Evolutionary conservation across 192 early-diverging fungal genomes (phyloP), one percentile per base, ranked within the genome.

Genomic region (Coemansia furcata): DNA sequence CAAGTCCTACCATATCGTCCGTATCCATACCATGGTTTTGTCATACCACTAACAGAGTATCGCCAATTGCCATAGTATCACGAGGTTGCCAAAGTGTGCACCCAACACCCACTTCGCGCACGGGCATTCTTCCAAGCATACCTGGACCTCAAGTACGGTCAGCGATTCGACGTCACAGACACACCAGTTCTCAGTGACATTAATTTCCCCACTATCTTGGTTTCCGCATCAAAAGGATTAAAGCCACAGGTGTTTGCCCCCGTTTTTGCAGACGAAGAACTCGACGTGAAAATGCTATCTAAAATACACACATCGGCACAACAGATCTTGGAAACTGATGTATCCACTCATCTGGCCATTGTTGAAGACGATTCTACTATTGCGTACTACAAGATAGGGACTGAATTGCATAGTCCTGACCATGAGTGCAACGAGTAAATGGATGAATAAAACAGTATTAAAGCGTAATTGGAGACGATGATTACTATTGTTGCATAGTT

Each of bases 121-220:
- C 68, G 78, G 29, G 69, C 67, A 1, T 19, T 80, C 21, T 80
- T 80, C 33, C 78, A 80, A 23, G 46, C 66, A 19, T 72, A 69
- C 19, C 30, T 80, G 6, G 69, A 80, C 59, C 14, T 80, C 10
- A 76, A 75, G 65, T 80, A 80, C 43, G 67, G 76, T 63, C 69
- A 66, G 55, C 43, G 44, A 44, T 54, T 63, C 6, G 29, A 52
- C 3, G 42, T 39, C 0, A 46, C 44, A 9, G 47, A 47, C 6
- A 55, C 54, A 5, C 12, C 10, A 14, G 49, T 72, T 3, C 57
- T 65, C 32, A n/a, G 17, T 1, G 14, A 14, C 8, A 32, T 67
- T 4, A 32, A 62, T 6, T 21, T 72, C 1, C 69, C 73, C 3
- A 47, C 50, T 15, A 50, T 75, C 2, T 62, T 29, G n/a, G 33